Evolutionary conservation across 2,329 filamentous ascomycete genomes (phyloP).

Genomic region (Monosporascus sp.): DNA sequence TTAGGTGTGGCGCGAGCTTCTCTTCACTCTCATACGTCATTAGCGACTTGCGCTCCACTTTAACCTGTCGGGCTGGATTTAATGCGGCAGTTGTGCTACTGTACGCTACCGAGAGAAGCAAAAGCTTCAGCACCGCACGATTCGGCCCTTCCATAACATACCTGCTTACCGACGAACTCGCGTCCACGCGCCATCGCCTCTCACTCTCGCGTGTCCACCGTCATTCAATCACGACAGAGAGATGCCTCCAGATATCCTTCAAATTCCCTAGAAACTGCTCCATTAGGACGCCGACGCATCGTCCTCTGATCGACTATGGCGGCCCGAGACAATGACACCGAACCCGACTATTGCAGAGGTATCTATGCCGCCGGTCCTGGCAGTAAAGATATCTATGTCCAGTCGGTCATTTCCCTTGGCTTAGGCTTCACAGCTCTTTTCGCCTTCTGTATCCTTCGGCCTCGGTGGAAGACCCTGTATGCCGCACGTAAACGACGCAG

Average conservation of each 20-base stretch:
- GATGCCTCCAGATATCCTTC: neutral
- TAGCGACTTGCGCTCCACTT: neutral
- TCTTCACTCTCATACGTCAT: neutral
- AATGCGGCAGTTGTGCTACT: no score
- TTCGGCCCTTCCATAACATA: no score
- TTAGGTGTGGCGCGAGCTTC: neutral
- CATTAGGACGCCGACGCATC: neutral
- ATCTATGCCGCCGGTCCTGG: conserved; percentile 26
- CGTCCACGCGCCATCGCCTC: neutral
- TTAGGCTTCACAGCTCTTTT: conserved; percentile 69
- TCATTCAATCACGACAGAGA: neutral
- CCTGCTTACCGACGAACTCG: no score
- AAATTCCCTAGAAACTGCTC: neutral
- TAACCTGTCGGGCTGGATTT: neutral
- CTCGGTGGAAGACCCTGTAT: conserved; percentile 88
- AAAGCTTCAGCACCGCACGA: no score
- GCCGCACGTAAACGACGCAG: conserved; percentile 78
- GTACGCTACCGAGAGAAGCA: no score
- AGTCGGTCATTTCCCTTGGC: conserved; percentile 66
- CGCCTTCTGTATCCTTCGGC: conserved; percentile 75
- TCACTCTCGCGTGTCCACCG: no score
- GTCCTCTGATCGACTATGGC: neutral
- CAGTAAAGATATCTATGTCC: conserved; percentile 49
- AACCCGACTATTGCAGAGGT: conserved; percentile 13
- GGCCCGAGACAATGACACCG: conserved; percentile 4